Conservation (phyloP, 169 alveolate species). For the Condylostoma magnum region DNA sequence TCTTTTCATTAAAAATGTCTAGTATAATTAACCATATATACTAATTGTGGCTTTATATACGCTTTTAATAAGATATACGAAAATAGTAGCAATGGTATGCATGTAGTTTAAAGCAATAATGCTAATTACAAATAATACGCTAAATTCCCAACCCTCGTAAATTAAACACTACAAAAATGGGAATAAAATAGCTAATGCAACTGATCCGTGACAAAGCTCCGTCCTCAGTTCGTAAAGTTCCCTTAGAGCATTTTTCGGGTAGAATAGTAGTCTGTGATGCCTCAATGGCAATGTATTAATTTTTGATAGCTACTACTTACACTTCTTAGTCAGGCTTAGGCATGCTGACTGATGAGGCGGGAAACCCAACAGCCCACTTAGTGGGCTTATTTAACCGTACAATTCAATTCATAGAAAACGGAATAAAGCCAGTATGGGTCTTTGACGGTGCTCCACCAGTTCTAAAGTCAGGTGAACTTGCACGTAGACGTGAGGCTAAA, state of each 20-base stretch:
- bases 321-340: conserved; percentile 12
- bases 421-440: conserved; percentile 96
- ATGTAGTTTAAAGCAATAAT: too few species aligned
- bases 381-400: conserved; percentile 66
- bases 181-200: conserved; percentile 67
- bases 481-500: conserved; percentile 82
- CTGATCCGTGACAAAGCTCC: conserved; percentile 71
- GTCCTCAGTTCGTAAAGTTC: conserved; percentile 47
- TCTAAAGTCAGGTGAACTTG: conserved; percentile 77
- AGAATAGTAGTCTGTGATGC: conserved; percentile 94
- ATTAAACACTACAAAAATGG: conserved; percentile 49
- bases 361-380: conserved; percentile 71
- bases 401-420: conserved; percentile 81
- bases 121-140: too few species aligned
- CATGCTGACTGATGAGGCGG: conserved; percentile 63
- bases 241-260: conserved; percentile 65
- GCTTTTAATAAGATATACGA: too few species aligned
- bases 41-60: too few species aligned
- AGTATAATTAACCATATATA: too few species aligned
- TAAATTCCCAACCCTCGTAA: too few species aligned
- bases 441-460: conserved; percentile 98
- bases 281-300: conserved; percentile 94
- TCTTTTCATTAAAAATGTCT: too few species aligned
- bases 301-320: conserved; percentile 85
- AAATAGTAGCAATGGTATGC: too few species aligned